Evolutionary conservation across 495 filamentous ascomycete genomes (phyloP).

Genomic region (Podospora anserina): DNA sequence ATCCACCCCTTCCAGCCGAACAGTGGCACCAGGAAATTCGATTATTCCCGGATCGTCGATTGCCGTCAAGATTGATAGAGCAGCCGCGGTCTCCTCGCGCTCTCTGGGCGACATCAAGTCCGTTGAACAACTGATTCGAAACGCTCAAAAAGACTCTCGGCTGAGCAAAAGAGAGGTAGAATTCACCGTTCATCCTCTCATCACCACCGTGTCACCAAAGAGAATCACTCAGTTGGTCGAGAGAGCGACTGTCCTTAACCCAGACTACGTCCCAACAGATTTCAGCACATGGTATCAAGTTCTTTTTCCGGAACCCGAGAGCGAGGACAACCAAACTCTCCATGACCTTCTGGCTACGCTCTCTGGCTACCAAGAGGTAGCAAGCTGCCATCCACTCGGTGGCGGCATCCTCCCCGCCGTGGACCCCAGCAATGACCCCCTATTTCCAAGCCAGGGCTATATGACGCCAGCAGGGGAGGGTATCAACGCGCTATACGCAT

Average conservation of each 20-base stretch:
- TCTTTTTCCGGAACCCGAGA: background rate
- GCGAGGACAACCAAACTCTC: background rate
- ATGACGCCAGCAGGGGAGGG: slow-evolving; percentile 5
- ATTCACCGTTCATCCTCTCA: background rate
- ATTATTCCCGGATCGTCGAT: background rate
- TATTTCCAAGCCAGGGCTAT: slow-evolving; percentile 11
- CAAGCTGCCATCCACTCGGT: slow-evolving; percentile 4
- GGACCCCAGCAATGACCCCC: slow-evolving; percentile 1
- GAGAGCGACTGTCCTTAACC: background rate
- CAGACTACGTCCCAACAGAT: background rate
- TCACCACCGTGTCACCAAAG: background rate
- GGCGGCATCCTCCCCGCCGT: slow-evolving; percentile 2
- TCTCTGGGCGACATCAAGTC: background rate
- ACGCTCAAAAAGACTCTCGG: background rate
- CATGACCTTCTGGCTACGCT: background rate
- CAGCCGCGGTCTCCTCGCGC: background rate
- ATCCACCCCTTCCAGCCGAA: background rate
- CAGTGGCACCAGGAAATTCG: background rate
- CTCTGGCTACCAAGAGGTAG: background rate
- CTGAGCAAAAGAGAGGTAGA: background rate
- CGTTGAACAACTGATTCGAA: background rate
- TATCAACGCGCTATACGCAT: slow-evolving; percentile 19
- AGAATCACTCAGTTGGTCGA: background rate
- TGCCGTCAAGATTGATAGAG: background rate
- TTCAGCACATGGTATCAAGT: background rate